Evolutionary conservation across 139 green algal species (phyloP), one percentile per base, ranked within the genome.

Genomic region (Picochlorum sp.): DNA sequence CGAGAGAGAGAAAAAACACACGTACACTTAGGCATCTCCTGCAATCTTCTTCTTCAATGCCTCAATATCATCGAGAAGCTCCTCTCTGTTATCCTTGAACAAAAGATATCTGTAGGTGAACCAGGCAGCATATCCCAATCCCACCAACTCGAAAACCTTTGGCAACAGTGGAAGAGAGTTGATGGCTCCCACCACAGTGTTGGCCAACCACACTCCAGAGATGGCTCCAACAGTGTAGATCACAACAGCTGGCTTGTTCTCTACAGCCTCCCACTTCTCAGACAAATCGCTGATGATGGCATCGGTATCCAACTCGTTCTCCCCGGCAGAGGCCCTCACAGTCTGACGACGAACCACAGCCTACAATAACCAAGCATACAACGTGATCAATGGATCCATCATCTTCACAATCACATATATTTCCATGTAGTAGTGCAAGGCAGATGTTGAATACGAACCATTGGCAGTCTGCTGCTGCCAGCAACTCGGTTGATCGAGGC

Each of bases 81-180:
- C 93, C 80, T 96, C 85, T 24, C 93, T 83, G 76, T 78, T 91
- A 34, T 72, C 85, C 85, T 95, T 97, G 86, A 97, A 98, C 4
- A 99, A 86, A 66, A 99, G 83, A 84, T 99, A 99, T 15, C 90
- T 76, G 86, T 98, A 98, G 23, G 90, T 86, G 74, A 98, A 98
- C 93, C 94, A 99, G 14, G 84, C 79, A 49, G 73, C 87, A 88
- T 99, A 99, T 57, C 83, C 85, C 45, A 98, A 82, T 32, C 94
- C 94, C 34, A 99, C 81, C 20, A 99, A 84, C 88, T 99, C 94
- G 70, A 98, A 84, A 9, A 96, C 21, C 86, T 98, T 98, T n/a
- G 94, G 94, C 34, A 99, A 69, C 80, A 99, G 71, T 4, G 94
- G 94, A 9, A 99, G 72, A 54, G 61, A 52, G 83, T 98, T 95